A percentile compares a stretch with the other conserved stretches of the same genome.
Evolutionary conservation across 495 filamentous ascomycete genomes (phyloP).

Genomic region (Xylaria longipes): DNA sequence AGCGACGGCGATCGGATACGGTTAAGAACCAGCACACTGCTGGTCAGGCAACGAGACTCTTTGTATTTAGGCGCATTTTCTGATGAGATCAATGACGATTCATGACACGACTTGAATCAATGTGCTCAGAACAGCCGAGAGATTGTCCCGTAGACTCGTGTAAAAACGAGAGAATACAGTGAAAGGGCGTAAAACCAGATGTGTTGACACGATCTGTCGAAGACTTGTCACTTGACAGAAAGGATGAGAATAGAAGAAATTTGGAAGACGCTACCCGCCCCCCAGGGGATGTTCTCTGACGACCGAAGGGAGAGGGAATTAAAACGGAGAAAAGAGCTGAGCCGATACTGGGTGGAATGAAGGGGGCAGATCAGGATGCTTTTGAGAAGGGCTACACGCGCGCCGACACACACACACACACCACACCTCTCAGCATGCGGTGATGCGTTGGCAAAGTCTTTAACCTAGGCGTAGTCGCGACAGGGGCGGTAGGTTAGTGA

Average conservation of each 20-base stretch:
- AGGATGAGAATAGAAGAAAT: not conserved
- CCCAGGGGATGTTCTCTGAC: not conserved
- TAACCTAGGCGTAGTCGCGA: constrained; percentile 35
- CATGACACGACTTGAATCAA: constrained; percentile 22
- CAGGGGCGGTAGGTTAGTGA: constrained; percentile 38
- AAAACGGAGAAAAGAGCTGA: constrained; percentile 12
- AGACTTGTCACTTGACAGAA: constrained; percentile 17
- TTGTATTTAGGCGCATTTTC: constrained; percentile 44
- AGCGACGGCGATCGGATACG: constrained; percentile 29
- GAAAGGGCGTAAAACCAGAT: not conserved
- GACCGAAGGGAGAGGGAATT: not conserved
- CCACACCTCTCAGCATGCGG: constrained; percentile 49
- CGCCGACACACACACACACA: constrained; percentile 44
- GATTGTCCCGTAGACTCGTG: not conserved
- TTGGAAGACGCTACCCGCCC: not conserved
- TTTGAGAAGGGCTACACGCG: constrained; percentile 26
- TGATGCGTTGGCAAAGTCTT: constrained; percentile 53
- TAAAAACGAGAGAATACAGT: not conserved
- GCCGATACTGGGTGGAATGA: constrained; percentile 39
- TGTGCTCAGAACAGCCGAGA: not conserved
- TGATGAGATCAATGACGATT: constrained; percentile 45
- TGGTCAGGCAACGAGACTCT: constrained; percentile 35
- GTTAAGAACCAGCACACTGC: constrained; percentile 34
- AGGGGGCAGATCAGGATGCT: constrained; percentile 26
- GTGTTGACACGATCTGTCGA: not conserved